Evolutionary conservation across 179 eudicot species (phyloP).

Genomic region (Corrigiola litoralis): DNA sequence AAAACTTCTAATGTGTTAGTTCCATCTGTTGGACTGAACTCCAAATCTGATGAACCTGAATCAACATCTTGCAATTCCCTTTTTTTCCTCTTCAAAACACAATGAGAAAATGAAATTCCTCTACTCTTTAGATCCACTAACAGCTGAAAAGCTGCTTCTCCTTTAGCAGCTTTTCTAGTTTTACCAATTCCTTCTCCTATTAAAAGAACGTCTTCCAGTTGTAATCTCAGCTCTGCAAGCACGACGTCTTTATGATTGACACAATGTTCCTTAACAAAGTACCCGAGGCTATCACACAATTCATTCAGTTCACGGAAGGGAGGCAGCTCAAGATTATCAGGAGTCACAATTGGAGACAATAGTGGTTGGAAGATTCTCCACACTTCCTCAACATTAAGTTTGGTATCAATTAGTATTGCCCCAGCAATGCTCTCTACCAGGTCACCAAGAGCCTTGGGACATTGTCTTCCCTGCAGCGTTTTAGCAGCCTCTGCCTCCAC

Average conservation of each 20-base stretch:
- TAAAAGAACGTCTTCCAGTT: conserved; percentile 52
- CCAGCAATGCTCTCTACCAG: conserved; percentile 91
- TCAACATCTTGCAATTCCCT: conserved; percentile 25
- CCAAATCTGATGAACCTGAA: not conserved
- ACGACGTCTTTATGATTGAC: conserved; percentile 32
- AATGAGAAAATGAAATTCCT: conserved; percentile 48
- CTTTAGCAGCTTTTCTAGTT: conserved; percentile 64
- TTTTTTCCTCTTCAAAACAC: conserved; percentile 42
- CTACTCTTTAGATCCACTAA: conserved; percentile 56
- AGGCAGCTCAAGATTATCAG: conserved; percentile 80
- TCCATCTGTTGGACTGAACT: not conserved
- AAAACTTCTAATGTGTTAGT: conserved; percentile 4
- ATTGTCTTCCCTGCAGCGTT: conserved; percentile 42
- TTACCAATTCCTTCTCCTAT: conserved; percentile 62
- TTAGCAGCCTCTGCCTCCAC: conserved; percentile 34
- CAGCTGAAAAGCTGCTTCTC: conserved; percentile 68
- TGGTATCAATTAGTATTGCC: conserved; percentile 76
- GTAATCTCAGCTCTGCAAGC: conserved; percentile 54
- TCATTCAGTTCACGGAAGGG: conserved; percentile 78
- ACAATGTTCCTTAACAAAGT: conserved; percentile 54
- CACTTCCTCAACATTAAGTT: conserved; percentile 71
- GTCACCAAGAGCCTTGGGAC: conserved; percentile 93
- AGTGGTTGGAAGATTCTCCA: conserved; percentile 74
- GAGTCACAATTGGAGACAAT: conserved; percentile 88
- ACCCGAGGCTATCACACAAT: conserved; percentile 78